These are phyloP conservation scores for Calcarisporium arbuscula DNA, from an alignment of 2,329 filamentous ascomycete genomes.

Conservation along the genomic window DNA sequence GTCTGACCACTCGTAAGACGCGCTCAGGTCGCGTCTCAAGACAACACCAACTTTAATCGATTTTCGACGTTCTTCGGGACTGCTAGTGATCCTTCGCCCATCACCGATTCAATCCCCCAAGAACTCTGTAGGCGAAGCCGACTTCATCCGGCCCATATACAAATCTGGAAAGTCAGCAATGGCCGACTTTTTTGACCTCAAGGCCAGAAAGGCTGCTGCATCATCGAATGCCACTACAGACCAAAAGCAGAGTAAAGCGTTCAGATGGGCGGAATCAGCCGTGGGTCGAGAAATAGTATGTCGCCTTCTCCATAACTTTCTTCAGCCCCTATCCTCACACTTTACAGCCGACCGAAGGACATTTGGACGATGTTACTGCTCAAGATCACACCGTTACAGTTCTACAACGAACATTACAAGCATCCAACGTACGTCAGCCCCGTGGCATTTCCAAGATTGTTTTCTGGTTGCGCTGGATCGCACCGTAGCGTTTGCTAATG, in stretches of 20 bases:
- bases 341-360: slow-evolving; percentile 78
- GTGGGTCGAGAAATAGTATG: slow-evolving; percentile 99
- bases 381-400: slow-evolving; percentile 96
- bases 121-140: no score
- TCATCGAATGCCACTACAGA: slow-evolving; percentile 56
- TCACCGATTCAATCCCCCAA: no score
- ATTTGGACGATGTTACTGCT: slow-evolving; percentile 87
- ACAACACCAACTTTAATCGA: no score
- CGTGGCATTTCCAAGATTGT: no score
- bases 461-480: no score
- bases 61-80: no score
- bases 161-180: no score
- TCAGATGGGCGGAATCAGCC: slow-evolving; percentile 65
- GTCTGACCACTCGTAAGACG: no score
- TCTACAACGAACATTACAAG: slow-evolving; percentile 86
- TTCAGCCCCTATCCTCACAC: slow-evolving; percentile 19
- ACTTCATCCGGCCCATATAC: no score
- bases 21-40: no score
- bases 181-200: slow-evolving; percentile 93
- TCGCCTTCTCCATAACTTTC: neutral
- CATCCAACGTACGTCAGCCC: slow-evolving; percentile 72
- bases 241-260: slow-evolving; percentile 57
- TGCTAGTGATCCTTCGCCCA: no score
- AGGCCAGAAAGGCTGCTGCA: slow-evolving; percentile 76
- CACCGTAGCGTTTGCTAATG: no score